Base-by-base conservation (phyloP, 306 rosid genomes). In the Lathyrus aphaca region DNA sequence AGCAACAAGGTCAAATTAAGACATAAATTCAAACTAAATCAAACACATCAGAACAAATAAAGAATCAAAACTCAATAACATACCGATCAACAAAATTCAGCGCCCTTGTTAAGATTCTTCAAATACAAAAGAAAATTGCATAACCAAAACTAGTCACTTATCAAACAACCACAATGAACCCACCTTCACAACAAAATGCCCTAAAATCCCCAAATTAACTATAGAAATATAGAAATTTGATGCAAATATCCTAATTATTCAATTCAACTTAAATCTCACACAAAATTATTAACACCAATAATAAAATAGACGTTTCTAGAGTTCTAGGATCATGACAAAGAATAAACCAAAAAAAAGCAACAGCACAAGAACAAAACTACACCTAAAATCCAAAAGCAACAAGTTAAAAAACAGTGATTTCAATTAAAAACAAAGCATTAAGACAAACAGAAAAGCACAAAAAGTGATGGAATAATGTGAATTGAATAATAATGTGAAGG, bases 301-400 rank as follows among this genome's bases (percentile, higher is more conserved):
- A 21, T 14, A 30, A 1, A 30, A 58, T 30, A 57, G 43, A 58
- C 61, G 45, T 21, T 64, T 38, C 19, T 9, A 62, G 15, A n/a
- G 60, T 64, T 38, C 10, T 9, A 62, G 15, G 18, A 60, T 38
- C 16, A 14, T 8, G 43, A 32, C 23, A 59, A 23, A 75, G 3
- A 45, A 45, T 2, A 50, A 6, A 1, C 11, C 55, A 14, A 56
- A 56, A 56, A 56, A 3, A 1, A 5, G 4, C 38, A 14, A 56
- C 62, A 56, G 38, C 5, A 56, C 0, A 56, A 30, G 23, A 68
- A 74, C 57, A 71, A 62, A 12, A 58, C 3, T 35, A 61, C 46
- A 68, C 42, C n/a, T 15, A 10, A 50, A 43, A 37, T 14, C 8
- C 7, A 48, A 68, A 44, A 21, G 14, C 32, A 16, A 55, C 16